Base-by-base conservation (phyloP, 352 stramenopile genomes). In the Phytopythium cucurbitacearum region DNA sequence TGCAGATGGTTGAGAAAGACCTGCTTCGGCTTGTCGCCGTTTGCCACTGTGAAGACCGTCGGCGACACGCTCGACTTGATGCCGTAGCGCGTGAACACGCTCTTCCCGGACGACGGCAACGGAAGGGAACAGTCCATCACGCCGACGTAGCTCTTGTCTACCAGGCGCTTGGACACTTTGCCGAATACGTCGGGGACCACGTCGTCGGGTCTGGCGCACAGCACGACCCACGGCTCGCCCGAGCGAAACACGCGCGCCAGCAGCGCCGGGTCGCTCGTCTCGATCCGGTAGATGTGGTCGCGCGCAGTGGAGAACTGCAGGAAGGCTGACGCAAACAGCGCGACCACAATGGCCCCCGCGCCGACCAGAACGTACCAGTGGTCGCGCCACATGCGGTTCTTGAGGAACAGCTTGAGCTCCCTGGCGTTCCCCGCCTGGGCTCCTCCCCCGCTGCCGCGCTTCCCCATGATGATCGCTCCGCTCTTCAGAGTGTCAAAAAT, bases 351-450 rank as follows among this genome's bases (percentile, higher is more conserved):
- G 10, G 57, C 65, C 9, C 52, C 53, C 11, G 86, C 73, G 0
- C 73, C 70, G 5, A 69, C 42, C 16, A 93, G 53, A 11, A 73
- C 64, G 52, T 87, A 73, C 72, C 72, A 84, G 58, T 94, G 73
- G 8, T 94, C 84, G 34, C 70, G 67, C 84, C 84, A 92, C 80
- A 91, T 87, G 48, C 84, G 67, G 60, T 94, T 86, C 58, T 80
- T 68, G 45, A 94, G 40, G 55, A 91, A 94, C 67, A 91, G 73
- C 70, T 87, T 89, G 56, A 94, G 73, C 44, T 92, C 79, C 43
- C 67, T 76, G 32, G 72, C 69, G 69, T 87, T 84, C 63, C 67
- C 89, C 21, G 64, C 62, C 69, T 58, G 11, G 51, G 45, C 11
- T n/a, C 39, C 37, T 33, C 69, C 62, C 16, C 4, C 51, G 42